Conservation (phyloP, 495 filamentous ascomycete species). For the Amphirosellinia nigrospora region DNA sequence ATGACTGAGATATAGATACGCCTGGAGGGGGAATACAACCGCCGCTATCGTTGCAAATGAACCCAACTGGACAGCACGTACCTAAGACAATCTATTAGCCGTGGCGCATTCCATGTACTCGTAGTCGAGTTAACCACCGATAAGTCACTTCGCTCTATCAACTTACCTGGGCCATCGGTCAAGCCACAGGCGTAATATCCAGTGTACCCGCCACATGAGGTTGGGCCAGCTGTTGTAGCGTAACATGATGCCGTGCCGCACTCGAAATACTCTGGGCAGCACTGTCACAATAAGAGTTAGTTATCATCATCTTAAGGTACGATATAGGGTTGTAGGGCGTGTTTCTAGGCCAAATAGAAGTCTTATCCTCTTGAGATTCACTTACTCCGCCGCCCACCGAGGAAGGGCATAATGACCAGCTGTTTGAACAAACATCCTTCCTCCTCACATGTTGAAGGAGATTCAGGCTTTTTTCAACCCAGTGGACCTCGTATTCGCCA, state of each 20-base stretch:
- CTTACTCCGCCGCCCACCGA: conserved; percentile 41
- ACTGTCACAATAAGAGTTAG: conserved; percentile 26
- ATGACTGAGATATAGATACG: conserved; percentile 31
- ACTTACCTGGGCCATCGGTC: conserved; percentile 33
- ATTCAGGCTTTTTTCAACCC: conserved; percentile 43
- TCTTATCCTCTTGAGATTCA: neutral
- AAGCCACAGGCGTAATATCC: conserved; percentile 44
- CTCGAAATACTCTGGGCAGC: conserved; percentile 49
- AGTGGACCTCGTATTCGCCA: conserved; percentile 36
- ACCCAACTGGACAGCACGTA: conserved; percentile 39
- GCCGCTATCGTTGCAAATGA: conserved; percentile 36
- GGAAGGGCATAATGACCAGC: conserved; percentile 44
- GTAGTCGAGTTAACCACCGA: neutral
- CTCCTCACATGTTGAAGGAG: conserved; percentile 35
- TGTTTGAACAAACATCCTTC: conserved; percentile 29
- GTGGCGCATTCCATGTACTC: conserved; percentile 4
- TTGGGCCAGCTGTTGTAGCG: conserved; percentile 47
- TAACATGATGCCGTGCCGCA: conserved; percentile 52
- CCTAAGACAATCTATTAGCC: conserved; percentile 29
- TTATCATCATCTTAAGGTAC: neutral
- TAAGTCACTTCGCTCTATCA: neutral
- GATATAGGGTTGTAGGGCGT: neutral
- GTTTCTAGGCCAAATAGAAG: neutral
- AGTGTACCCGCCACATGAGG: conserved; percentile 42
- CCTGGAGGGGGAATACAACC: conserved; percentile 43